These are phyloP conservation scores for Candida sonorensis DNA, from an alignment of 805 yeast genomes.

Conservation along the genomic window DNA sequence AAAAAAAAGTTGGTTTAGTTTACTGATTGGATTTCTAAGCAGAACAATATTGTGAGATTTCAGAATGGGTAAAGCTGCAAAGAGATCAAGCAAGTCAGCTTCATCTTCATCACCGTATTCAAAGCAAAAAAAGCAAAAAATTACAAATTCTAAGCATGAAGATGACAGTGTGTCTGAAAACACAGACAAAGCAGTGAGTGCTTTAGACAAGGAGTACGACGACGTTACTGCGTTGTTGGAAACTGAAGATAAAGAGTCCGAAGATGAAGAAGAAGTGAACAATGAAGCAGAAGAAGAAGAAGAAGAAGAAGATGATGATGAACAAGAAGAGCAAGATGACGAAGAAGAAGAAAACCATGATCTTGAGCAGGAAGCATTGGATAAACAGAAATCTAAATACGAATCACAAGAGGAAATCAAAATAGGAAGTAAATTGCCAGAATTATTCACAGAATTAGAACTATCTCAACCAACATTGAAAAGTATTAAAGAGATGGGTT, in stretches of 20 bases:
- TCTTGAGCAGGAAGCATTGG: conserved; percentile 15
- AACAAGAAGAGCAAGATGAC: conserved; percentile 10
- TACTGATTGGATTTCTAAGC: no score
- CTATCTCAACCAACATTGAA: conserved; percentile 77
- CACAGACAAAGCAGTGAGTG: conserved; percentile 41
- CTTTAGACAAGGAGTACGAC: no score
- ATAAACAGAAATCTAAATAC: conserved; percentile 15
- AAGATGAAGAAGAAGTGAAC: conserved; percentile 30
- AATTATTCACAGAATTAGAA: conserved; percentile 43
- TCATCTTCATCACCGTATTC: conserved; percentile 2
- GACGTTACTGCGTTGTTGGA: no score
- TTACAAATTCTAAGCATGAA: conserved; percentile 1
- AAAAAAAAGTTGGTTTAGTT: no score
- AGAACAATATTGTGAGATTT: no score
- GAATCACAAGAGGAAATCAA: conserved; percentile 20
- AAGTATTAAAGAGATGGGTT: conserved; percentile 85
- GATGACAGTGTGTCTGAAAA: conserved; percentile 25
- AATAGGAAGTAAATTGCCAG: conserved; percentile 20
- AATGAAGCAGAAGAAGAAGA: conserved; percentile 19
- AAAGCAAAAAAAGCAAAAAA: conserved; percentile 10
- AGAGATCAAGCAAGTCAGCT: conserved; percentile 1
- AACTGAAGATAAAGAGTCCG: conserved; percentile 53
- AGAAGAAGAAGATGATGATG: conserved; percentile 18
- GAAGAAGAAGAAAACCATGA: conserved; percentile 8
- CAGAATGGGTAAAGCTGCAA: conserved; percentile 1